Base-by-base conservation (phyloP, 2,329 filamentous ascomycete species). In the Emergomyces pasteurianus region DNA sequence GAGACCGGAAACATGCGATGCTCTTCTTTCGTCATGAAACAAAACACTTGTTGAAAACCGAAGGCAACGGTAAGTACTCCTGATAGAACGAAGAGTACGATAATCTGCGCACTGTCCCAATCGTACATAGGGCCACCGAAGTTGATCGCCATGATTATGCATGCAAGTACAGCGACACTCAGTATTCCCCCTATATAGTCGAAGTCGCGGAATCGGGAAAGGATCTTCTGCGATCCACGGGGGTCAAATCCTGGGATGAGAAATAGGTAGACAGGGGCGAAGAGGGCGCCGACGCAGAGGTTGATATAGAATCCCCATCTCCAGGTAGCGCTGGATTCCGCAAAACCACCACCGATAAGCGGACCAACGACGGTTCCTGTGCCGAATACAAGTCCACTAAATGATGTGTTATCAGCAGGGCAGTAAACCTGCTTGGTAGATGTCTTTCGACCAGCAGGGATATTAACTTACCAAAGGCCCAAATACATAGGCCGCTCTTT, bases 231-330 rank as follows among this genome's bases (percentile, higher is more conserved):
- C 67, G 50, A 68, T 64, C 40, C 68, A 67, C 49, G 49, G 14
- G 49, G 47, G 58, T 67, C 58, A 50, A 65, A 58, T 18, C 60
- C 62, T 60, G 68, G 73, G 0, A 82, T 72, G 12, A 77, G 65
- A 60, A 79, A 75, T 36, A 82, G 26, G 38, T 77, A 73, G 26
- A 76, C 72, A 0, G 79, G 75, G 6, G 74, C 68, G 34, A 73
- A 70, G 7, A 74, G 65, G n/a, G 72, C 80, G 0, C 79, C 73
- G 56, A 79, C 69, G 40, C 74, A 66, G 0, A 84, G 72, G 65
- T 84, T 85, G 70, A 85, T 78, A 65, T 85, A 85, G 66, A 67
- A 63, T 59, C 60, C 40, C 73, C 72, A 75, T 38, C 70, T 67
- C 73, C 73, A 75, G 6, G 65, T 68, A 14, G 67, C 71, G 12